Evolutionary conservation across 441 rosid genomes (phyloP).

Genomic region (Adansonia grandidieri): DNA sequence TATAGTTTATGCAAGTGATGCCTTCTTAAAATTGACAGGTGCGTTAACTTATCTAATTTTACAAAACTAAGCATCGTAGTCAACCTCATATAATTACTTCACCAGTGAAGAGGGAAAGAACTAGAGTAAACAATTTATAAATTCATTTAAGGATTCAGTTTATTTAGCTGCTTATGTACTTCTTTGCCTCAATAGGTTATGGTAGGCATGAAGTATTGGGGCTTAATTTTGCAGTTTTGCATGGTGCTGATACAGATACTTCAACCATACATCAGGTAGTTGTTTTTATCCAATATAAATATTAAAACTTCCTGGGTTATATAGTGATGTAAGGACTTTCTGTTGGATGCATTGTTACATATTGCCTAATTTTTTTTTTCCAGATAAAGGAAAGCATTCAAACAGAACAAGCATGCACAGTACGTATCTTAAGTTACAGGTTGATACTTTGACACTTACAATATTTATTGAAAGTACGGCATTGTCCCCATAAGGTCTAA

Average conservation of each 20-base stretch:
- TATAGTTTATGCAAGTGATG: slow-evolving; percentile 84
- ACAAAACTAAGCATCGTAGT: neutral
- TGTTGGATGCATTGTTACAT: slow-evolving; percentile 7
- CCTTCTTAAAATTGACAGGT: slow-evolving; percentile 90
- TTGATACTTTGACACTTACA: slow-evolving; percentile 51
- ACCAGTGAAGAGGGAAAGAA: neutral
- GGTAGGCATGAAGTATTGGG: slow-evolving; percentile 83
- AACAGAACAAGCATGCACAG: slow-evolving; percentile 79
- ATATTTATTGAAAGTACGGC: slow-evolving; percentile 16
- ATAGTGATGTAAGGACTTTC: slow-evolving; percentile 7
- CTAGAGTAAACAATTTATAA: neutral
- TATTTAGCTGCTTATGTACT: slow-evolving; percentile 19
- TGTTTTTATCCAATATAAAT: slow-evolving; percentile 22
- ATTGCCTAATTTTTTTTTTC: slow-evolving; percentile 20
- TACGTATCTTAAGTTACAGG: slow-evolving; percentile 94
- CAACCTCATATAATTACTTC: neutral
- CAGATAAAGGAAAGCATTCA: slow-evolving; percentile 74
- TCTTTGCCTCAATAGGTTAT: slow-evolving; percentile 56
- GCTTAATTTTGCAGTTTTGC: slow-evolving; percentile 66
- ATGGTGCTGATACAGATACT: slow-evolving; percentile 72
- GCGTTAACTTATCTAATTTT: slow-evolving; percentile 6
- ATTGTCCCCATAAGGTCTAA: slow-evolving; percentile 28
- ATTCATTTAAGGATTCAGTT: slow-evolving; percentile 11
- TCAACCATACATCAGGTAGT: slow-evolving; percentile 57
- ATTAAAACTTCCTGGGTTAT: neutral